These are phyloP conservation scores for Neospora caninum DNA, from an alignment of 169 alveolate genomes.

Conservation along the genomic window DNA sequence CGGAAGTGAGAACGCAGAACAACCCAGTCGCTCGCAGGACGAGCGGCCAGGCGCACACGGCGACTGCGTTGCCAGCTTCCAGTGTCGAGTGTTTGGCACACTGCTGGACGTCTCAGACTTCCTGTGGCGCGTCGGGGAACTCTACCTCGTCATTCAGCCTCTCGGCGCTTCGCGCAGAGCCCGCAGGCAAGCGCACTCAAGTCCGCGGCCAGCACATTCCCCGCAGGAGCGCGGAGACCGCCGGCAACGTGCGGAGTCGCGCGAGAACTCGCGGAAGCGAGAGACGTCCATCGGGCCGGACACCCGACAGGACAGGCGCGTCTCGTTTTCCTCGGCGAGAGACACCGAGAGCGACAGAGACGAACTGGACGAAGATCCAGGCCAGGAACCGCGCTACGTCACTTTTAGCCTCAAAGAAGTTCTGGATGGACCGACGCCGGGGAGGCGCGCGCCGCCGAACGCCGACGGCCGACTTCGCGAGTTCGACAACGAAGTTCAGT, in stretches of 20 bases:
- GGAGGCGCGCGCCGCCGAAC: background rate
- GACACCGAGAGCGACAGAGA: background rate
- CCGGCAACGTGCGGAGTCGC: no score
- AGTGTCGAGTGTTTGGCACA: background rate
- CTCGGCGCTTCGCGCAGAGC: background rate
- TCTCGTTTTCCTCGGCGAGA: no score
- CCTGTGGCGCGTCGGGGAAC: background rate
- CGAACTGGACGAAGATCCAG: background rate
- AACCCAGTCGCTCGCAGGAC: background rate
- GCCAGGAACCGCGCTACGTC: background rate
- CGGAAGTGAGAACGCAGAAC: background rate
- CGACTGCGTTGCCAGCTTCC: background rate
- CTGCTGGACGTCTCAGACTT: background rate
- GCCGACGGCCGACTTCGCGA: background rate
- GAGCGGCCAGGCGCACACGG: background rate
- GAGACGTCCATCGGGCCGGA: no score
- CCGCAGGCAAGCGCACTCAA: background rate
- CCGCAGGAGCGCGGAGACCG: no score
- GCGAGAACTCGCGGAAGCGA: no score
- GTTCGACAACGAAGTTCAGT: background rate
- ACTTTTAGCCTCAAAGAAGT: conserved; percentile 6
- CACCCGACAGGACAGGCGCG: no score
- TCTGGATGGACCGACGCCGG: background rate
- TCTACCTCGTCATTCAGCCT: background rate
- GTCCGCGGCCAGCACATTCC: background rate